Evolutionary conservation across 208 protist genomes (phyloP), one percentile per base, ranked within the genome.

Genomic region (Novymonas esmeraldas): DNA sequence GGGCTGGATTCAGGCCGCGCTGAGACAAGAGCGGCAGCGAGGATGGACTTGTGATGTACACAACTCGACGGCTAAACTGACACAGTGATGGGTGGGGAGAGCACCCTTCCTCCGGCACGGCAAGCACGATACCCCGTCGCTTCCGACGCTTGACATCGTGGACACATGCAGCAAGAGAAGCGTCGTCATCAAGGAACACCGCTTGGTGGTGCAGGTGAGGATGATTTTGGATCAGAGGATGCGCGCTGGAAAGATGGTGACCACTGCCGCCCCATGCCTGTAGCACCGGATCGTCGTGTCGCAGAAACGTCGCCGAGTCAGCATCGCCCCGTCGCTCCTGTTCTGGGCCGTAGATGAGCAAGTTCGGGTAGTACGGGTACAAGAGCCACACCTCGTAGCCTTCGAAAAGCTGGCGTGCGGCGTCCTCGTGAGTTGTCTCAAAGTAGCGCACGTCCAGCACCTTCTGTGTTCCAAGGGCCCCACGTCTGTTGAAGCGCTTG

Each of bases 291-390:
- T 89, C 70, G 0, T 79, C 68, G 18, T 70, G 81, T 10, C 76
- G 76, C 62, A 90, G 54, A 76, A 90, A 93, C 10, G 84, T 64
- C 34, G 16, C 31, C 20, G 31, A 34, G 9, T 20, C 57, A 39
- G 10, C 1, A 24, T 24, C 14, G n/a, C 18, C 20, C 2, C 54
- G 18, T 24, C 16, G 11, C 6, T 63, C 22, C 18, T 10, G 13
- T 1, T 48, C 22, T 14, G 20, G 36, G 38, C 42, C 31, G 67
- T 78, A 78, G 7, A 89, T 67, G 20, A 79, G 52, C 10, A 93
- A 63, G 33, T 90, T 90, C 0, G 87, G 90, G 50, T 95, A 93
- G 67, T 93, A 93, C 24, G 77, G 79, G 49, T 95, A 84, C 34
- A 95, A 48, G 14, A 93, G 52, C 87, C 87, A 93, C 4, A 90